A percentile compares a stretch with the other conserved stretches of the same genome.
These are phyloP conservation scores for Monosiga brevicollis DNA, from an alignment of 78 protist species.

Conservation along the genomic window DNA sequence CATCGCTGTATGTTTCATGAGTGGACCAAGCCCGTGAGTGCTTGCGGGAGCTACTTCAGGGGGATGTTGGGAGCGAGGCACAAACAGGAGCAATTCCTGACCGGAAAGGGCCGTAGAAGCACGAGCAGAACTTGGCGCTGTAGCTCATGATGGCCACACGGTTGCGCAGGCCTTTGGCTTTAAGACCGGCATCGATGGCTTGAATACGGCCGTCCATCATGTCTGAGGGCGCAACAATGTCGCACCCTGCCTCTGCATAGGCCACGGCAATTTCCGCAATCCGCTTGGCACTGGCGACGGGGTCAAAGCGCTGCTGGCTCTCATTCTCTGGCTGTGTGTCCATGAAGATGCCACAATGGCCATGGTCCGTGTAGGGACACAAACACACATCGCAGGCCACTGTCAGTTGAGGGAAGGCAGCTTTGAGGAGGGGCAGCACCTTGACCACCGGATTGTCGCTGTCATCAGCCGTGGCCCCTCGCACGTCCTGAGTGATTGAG, in stretches of 20 bases:
- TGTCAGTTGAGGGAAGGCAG: slow-evolving; percentile 32
- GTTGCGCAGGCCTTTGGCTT: background rate
- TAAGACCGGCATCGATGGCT: slow-evolving; percentile 23
- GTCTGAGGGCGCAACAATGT: slow-evolving; percentile 84
- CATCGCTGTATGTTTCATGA: background rate
- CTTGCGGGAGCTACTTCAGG: background rate
- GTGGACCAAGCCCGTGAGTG: background rate
- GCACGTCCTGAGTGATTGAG: slow-evolving; percentile 15
- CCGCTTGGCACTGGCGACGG: slow-evolving; percentile 30
- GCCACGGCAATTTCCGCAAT: slow-evolving; percentile 37
- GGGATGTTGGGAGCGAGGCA: slow-evolving; percentile 21
- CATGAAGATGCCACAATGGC: slow-evolving; percentile 54
- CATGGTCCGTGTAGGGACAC: slow-evolving; percentile 65
- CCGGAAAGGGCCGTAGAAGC: slow-evolving; percentile 82
- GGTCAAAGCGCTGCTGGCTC: slow-evolving; percentile 3
- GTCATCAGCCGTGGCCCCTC: slow-evolving; percentile 24
- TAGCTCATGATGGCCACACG: slow-evolving; percentile 54
- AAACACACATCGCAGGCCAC: slow-evolving; percentile 66
- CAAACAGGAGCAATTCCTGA: too few species aligned
- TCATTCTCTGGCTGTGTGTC: background rate
- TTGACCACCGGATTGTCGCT: slow-evolving; percentile 21
- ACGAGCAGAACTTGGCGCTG: slow-evolving; percentile 77
- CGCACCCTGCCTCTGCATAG: slow-evolving; percentile 40
- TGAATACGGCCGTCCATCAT: slow-evolving; percentile 84
- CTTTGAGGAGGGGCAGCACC: slow-evolving; percentile 25